Percentiles rank a stretch among this genome's conserved stretches.
These are phyloP conservation scores for Colletotrichum karsti DNA, from an alignment of 2,329 filamentous ascomycete genomes.

Conservation along the genomic window DNA sequence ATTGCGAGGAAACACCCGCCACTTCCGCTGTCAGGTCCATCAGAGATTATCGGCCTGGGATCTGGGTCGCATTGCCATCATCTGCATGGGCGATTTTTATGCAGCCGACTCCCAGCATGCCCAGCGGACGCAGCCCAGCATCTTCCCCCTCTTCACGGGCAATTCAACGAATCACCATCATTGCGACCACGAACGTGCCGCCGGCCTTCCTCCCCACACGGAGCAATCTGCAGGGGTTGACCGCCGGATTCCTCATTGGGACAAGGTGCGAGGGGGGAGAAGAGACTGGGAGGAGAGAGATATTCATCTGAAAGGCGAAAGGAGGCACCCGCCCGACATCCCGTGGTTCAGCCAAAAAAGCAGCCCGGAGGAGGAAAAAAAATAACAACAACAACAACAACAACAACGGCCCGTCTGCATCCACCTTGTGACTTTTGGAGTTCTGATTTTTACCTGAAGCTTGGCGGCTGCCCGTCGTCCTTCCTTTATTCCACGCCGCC, in stretches of 20 bases:
- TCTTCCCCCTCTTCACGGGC: not conserved
- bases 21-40: not conserved
- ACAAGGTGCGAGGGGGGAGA: not conserved
- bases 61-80: slow-evolving; percentile 10
- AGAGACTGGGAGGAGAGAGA: not conserved
- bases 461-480: not conserved
- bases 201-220: slow-evolving; percentile 20
- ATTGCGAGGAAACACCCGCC: not conserved
- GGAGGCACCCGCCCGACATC: slow-evolving; percentile 22
- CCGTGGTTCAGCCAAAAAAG: slow-evolving; percentile 15
- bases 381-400: slow-evolving; percentile 1
- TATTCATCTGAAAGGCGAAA: slow-evolving; percentile 17
- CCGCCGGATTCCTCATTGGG: slow-evolving; percentile 21
- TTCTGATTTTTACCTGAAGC: not conserved
- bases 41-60: slow-evolving; percentile 9
- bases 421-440: not conserved
- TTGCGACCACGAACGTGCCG: slow-evolving; percentile 7
- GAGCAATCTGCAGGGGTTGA: slow-evolving; percentile 29
- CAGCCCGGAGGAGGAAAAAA: not conserved
- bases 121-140: not conserved
- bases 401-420: not conserved
- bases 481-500: not conserved
- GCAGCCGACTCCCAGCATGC: slow-evolving; percentile 14
- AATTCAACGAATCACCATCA: slow-evolving; percentile 12
- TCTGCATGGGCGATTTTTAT: slow-evolving; percentile 15